Base-by-base conservation (phyloP, 2,329 filamentous ascomycete genomes). In the Aspergillus nomiae region DNA sequence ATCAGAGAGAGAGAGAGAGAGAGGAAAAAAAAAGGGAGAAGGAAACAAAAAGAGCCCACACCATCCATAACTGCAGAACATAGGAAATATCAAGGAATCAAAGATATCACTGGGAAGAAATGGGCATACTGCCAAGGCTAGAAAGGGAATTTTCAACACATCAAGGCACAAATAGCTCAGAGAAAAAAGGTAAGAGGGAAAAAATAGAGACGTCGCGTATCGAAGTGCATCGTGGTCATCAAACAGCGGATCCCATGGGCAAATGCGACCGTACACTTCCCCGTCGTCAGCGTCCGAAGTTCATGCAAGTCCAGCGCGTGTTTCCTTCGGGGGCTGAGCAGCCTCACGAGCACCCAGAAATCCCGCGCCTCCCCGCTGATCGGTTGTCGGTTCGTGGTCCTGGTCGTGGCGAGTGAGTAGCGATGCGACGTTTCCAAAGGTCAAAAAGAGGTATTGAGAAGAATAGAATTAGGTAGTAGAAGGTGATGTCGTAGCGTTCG, bases 51-150 rank as follows among this genome's bases (percentile, higher is more conserved):
- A 26, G 16, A 59, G 16, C 28, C 48, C 48, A 61, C 54, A 30
- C 59, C 54, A 48, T 53, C 54, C 59, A 53, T 55, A 58, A 53
- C 46, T 16, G 60, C 46, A 60, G 30, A 57, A 71, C 67, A 71
- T 70, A 72, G 66, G 68, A 72, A 72, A 74, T 66, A 62, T 58
- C 53, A 53, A 63, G 63, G 66, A 70, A 69, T 67, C 63, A 69
- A 71, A 69, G 38, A 41, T 41, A 32, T 67, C 70, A 72, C 61
- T 61, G 60, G 26, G 60, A 41, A 21, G 58, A 63, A 68, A 32
- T 34, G 16, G 48, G 56, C 56, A 58, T 19, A 38, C 16, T 24
- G 24, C 32, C 41, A n/a, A 48, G 56, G 43, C 32, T 34, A 51
- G 48, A 70, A 53, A 55, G 34, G 36, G 59, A 61, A 53, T 65